Conservation (phyloP, 805 yeast genomes). For the Myxozyma neotropica region DNA sequence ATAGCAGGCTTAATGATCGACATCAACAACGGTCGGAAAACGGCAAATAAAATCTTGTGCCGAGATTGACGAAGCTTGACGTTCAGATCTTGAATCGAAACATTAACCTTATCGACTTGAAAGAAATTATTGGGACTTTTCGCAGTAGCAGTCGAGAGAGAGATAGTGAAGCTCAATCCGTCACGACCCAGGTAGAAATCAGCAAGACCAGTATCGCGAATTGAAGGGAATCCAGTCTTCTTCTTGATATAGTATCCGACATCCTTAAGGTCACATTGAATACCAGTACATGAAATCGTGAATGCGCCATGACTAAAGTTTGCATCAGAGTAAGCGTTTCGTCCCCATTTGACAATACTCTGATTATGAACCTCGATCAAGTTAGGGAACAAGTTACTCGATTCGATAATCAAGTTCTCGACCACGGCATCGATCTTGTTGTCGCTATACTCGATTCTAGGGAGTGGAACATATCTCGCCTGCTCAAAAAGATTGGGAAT, state of each 20-base stretch:
- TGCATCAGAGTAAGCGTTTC: conserved; percentile 1
- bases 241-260: conserved; percentile 28
- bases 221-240: conserved; percentile 27
- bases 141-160: conserved; percentile 15
- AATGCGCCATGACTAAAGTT: conserved; percentile 13
- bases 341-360: conserved; percentile 22
- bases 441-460: conserved; percentile 32
- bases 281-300: conserved; percentile 19
- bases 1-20: conserved; percentile 23
- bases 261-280: conserved; percentile 26
- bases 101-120: conserved; percentile 31
- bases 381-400: conserved; percentile 28
- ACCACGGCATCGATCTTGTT: conserved; percentile 27
- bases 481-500: conserved; percentile 23
- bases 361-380: conserved; percentile 28
- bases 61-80: conserved; percentile 27
- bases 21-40: conserved; percentile 31
- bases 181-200: conserved; percentile 28
- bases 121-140: conserved; percentile 19
- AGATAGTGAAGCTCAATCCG: conserved; percentile 19
- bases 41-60: conserved; percentile 26
- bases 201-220: conserved; percentile 29
- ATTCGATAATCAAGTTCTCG: conserved; percentile 30
- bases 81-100: conserved; percentile 20
- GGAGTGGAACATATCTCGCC: conserved; percentile 29